These are phyloP conservation scores for Trichoderma lentiforme DNA, from an alignment of 2,329 filamentous ascomycete genomes.

Conservation along the genomic window DNA sequence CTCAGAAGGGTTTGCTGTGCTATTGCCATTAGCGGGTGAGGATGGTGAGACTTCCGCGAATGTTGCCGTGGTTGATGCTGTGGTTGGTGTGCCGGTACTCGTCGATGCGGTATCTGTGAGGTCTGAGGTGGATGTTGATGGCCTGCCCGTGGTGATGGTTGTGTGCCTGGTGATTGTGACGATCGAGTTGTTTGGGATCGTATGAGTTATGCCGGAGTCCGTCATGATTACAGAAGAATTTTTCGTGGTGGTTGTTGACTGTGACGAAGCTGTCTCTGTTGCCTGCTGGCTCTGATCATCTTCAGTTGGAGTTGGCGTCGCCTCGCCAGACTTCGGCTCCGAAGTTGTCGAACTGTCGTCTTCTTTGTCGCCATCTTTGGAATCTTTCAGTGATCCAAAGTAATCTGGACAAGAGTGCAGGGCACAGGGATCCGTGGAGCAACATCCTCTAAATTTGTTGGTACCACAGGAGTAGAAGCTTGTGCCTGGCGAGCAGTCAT, in stretches of 20 bases:
- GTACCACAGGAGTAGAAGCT: constrained; percentile 38
- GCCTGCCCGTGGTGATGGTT: constrained; percentile 29
- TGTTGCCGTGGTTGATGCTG: neutral
- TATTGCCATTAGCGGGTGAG: constrained; percentile 20
- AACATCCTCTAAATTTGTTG: constrained; percentile 44
- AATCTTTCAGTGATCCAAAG: neutral
- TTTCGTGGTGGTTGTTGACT: neutral
- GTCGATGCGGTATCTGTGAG: constrained; percentile 13
- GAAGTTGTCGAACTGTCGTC: neutral
- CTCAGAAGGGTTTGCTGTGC: neutral
- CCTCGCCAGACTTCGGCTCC: neutral
- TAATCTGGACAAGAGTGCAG: constrained; percentile 30
- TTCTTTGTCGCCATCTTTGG: neutral
- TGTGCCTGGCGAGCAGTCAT: constrained; percentile 30
- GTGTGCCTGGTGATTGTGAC: constrained; percentile 37
- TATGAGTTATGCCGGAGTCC: constrained; percentile 37
- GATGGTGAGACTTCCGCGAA: constrained; percentile 15
- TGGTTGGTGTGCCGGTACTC: neutral
- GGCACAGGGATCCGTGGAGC: constrained; percentile 42
- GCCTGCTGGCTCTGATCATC: neutral
- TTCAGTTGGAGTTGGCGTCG: neutral
- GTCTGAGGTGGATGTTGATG: constrained; percentile 19
- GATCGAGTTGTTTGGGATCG: constrained; percentile 33
- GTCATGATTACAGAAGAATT: constrained; percentile 27
- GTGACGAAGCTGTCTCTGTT: neutral